Evolutionary conservation across 2,329 filamentous ascomycete genomes (phyloP).

Genomic region (Celoporthe dispersa): DNA sequence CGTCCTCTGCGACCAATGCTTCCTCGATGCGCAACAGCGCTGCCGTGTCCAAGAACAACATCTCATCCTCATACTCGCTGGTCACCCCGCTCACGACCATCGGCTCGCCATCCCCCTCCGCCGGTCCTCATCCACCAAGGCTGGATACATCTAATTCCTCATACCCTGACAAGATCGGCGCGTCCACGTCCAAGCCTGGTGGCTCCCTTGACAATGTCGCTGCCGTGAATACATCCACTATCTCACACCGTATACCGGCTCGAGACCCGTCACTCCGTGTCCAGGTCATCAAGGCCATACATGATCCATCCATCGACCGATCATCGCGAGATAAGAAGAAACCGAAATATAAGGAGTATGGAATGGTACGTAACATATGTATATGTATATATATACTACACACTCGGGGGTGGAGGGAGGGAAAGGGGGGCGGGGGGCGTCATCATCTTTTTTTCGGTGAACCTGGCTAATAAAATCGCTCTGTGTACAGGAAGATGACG

Average conservation of each 20-base stretch:
- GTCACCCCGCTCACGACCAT: conserved; percentile 56
- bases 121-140: conserved; percentile 54
- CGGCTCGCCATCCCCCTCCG: conserved; percentile 57
- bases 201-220: conserved; percentile 37
- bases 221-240: conserved; percentile 39
- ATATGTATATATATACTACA: conserved; percentile 34
- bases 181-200: conserved; percentile 38
- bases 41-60: conserved; percentile 43
- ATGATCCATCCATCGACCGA: conserved; percentile 64
- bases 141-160: conserved; percentile 59
- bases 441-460: conserved; percentile 55
- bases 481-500: conserved; percentile 75
- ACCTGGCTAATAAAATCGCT: conserved; percentile 51
- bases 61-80: conserved; percentile 46
- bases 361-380: conserved; percentile 64
- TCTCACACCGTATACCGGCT: conserved; percentile 53
- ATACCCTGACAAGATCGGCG: conserved; percentile 45
- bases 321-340: conserved; percentile 59
- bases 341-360: conserved; percentile 66
- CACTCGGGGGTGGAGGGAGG: conserved; percentile 45
- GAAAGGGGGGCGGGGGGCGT: conserved; percentile 59
- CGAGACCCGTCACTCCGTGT: conserved; percentile 60
- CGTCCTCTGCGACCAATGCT: conserved; percentile 71
- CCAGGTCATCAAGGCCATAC: conserved; percentile 62
- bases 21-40: conserved; percentile 46